Base-by-base conservation (phyloP, 2,329 filamentous ascomycete genomes). In the Cryphonectria nitschkei region DNA sequence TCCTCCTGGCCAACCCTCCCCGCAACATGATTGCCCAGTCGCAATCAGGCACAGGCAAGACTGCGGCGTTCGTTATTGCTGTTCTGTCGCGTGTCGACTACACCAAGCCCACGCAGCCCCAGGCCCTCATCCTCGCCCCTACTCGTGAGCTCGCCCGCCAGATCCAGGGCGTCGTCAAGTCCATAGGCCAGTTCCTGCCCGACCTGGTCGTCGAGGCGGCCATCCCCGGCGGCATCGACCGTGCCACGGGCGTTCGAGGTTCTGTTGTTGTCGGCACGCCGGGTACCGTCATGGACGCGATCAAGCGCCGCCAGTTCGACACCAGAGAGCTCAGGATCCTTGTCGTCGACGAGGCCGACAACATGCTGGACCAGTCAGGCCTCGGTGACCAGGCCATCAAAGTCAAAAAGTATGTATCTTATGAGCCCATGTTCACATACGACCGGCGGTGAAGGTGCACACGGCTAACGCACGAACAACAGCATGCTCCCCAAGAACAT, bases 41-140 rank as follows among this genome's bases (percentile, higher is more conserved):
- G n/a, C 96, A 99, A 81, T 99, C 96, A 2, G 96, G 96, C 76
- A 99, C 96, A 29, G 96, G 96, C 78, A 99, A 99, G 86, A 99
- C 96, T 0, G 96, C 95, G 29, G 96, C 96, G 32, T 99, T 99
- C 80, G 93, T 96, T 62, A 91, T 97, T 73, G 97, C 97, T 73
- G 92, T 97, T 72, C 87, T 99, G 56, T 93, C 93, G 71, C 93
- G 96, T 74, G 83, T 98, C 78, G 94, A 99, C 78, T 88, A 95
- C 71, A 84, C 78, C 67, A 86, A 88, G 74, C 86, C 90, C 29
- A 83, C 89, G 39, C 85, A 88, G 74, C 95, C 95, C 1, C 96
- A 99, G 83, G 94, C 94, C 19, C 83, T 99, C 58, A 91, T 95
- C 46, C 88, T 99, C 43, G 96, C 95, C 2, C 96, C 96, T 0